Evolutionary conservation across 768 basidiomycete genomes (phyloP).

Genomic region (Clitopilus passeckerianus): DNA sequence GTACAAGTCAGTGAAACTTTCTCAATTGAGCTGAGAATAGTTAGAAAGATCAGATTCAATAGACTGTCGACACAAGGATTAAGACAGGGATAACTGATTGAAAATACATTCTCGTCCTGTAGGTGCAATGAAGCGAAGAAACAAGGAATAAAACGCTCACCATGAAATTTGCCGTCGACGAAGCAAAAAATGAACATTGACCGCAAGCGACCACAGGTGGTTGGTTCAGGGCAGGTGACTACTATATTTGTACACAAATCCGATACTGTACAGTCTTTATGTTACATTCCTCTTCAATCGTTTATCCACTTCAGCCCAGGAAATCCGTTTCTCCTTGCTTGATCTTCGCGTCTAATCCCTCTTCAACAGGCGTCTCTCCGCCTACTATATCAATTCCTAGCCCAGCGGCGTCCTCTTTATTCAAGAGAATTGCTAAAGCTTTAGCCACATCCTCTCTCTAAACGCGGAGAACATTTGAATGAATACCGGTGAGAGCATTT

Average conservation of each 20-base stretch:
- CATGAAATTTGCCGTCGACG: neutral
- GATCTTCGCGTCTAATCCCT: conserved; percentile 45
- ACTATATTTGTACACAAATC: neutral
- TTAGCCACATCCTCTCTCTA: conserved; percentile 55
- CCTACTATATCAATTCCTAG: conserved; percentile 58
- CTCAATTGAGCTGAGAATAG: neutral
- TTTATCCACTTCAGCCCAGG: conserved; percentile 16
- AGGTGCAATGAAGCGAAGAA: neutral
- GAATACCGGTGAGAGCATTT: neutral
- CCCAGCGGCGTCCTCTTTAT: conserved; percentile 49
- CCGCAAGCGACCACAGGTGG: neutral
- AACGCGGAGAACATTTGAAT: neutral
- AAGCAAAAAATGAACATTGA: neutral
- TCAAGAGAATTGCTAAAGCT: conserved; percentile 39
- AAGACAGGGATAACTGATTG: conserved; percentile 1
- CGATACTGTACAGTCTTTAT: neutral
- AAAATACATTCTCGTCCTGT: neutral
- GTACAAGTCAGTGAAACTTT: neutral
- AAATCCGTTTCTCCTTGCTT: conserved; percentile 44
- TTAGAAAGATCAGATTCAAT: neutral
- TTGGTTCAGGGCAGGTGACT: neutral
- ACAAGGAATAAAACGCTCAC: neutral
- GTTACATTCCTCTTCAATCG: neutral
- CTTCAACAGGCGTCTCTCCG: conserved; percentile 40
- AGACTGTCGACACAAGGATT: neutral